Conservation (phyloP, 148 eudicot genomes). For the Selenicereus undatus region DNA sequence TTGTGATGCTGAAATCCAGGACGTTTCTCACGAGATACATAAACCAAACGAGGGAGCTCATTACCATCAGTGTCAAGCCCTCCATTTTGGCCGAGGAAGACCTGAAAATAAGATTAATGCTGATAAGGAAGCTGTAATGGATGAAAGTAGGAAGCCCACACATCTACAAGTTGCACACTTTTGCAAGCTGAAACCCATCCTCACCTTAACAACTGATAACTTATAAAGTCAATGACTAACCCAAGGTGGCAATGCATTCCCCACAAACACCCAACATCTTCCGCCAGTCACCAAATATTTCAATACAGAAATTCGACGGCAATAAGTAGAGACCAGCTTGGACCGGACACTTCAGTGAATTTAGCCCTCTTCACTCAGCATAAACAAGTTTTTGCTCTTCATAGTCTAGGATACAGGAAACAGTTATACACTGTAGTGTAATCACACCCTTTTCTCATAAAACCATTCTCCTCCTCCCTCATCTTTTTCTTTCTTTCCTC, state of each 20-base stretch:
- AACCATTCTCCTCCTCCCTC: no score
- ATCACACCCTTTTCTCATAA: background rate
- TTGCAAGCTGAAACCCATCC: background rate
- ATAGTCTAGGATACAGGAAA: background rate
- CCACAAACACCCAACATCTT: no score
- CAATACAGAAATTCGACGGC: no score
- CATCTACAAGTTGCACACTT: background rate
- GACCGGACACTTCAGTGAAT: no score
- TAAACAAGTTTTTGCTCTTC: no score
- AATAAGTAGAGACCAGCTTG: no score
- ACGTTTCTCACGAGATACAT: conserved; percentile 94
- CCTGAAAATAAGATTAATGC: conserved; percentile 32
- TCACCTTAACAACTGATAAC: background rate
- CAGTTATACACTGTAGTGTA: background rate
- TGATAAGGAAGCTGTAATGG: background rate
- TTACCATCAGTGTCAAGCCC: conserved; percentile 69
- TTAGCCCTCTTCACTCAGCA: no score
- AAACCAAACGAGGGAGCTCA: conserved; percentile 73
- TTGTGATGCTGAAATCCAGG: conserved; percentile 89
- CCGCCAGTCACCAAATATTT: no score
- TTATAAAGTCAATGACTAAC: background rate
- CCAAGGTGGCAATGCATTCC: background rate
- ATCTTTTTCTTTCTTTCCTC: no score
- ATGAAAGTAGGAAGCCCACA: background rate
- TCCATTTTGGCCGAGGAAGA: conserved; percentile 80